phyloP scores from a whole-genome alignment of 768 basidiomycete genomes.

The Rhizopogon salebrosus region DNA sequence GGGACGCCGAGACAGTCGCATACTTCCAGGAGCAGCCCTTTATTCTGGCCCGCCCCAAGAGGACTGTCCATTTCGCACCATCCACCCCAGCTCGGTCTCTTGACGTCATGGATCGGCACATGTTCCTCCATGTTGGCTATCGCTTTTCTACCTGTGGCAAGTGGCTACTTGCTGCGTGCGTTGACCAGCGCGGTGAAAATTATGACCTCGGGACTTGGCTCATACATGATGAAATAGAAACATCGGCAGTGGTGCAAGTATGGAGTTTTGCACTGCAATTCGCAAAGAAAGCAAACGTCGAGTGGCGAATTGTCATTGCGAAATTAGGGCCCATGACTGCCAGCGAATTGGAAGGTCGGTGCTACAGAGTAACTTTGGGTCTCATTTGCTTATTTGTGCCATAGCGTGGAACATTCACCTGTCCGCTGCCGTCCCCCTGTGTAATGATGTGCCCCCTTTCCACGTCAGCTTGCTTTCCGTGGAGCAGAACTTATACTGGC shows the following conservation, averaged over 20 bases:
- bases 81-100: slow-evolving; percentile 36
- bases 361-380: not conserved
- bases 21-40: slow-evolving; percentile 65
- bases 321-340: slow-evolving; percentile 59
- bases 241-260: slow-evolving; percentile 50
- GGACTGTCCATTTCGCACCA: slow-evolving; percentile 31
- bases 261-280: slow-evolving; percentile 68
- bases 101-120: slow-evolving; percentile 53
- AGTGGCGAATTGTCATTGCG: slow-evolving; percentile 76
- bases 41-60: slow-evolving; percentile 47
- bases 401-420: slow-evolving; percentile 67
- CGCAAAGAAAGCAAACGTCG: slow-evolving; percentile 60
- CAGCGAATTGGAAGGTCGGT: slow-evolving; percentile 63
- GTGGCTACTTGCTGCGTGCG: slow-evolving; percentile 72
- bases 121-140: slow-evolving; percentile 76
- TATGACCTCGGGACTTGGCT: slow-evolving; percentile 67
- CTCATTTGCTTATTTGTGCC: slow-evolving; percentile 4
- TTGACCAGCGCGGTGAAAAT: slow-evolving; percentile 76
- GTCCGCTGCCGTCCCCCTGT: slow-evolving; percentile 32
- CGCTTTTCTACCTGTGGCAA: slow-evolving; percentile 57
- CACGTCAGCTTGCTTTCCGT: slow-evolving; percentile 60
- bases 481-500: slow-evolving; percentile 56
- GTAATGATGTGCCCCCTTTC: slow-evolving; percentile 41
- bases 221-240: slow-evolving; percentile 41
- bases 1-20: slow-evolving; percentile 34